Base-by-base conservation (phyloP, 2,329 filamentous ascomycete genomes). In the Nemania sp. region DNA sequence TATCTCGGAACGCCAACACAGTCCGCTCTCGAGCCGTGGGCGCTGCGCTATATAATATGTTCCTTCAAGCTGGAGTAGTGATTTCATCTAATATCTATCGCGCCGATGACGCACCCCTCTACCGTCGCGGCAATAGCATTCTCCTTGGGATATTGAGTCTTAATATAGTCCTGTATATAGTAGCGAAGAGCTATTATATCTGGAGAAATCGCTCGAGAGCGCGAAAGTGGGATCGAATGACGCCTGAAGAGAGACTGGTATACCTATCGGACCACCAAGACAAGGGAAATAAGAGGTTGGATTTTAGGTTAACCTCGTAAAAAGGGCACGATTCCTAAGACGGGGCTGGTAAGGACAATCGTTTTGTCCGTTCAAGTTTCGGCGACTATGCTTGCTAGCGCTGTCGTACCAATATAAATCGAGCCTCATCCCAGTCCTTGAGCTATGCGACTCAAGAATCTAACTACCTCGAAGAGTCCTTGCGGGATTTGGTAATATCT, bases 21-120 rank as follows among this genome's bases (percentile, higher is more conserved):
- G 88, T 90, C 3, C 81, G 87, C 10, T 88, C 87, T 3, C 79
- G 88, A 8, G 84, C 87, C 4, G 84, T 90, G 4, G 85, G 85
- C 0, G 84, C 86, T 0, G 87, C 86, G 0, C 74, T 88, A 4
- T 89, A 89, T 75, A 89, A 89, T 68, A 82, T 81, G 75, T 76
- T 76, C 26, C 74, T 80, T 1, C 80, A 82, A 57, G 55, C 76
- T 0, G 79, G 80, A 2, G 75, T 74, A 60, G 77, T 82, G 11
- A 75, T 74, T 24, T 72, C 72, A 49, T 75, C 75, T 11, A 77
- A 80, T 68, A 85, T 89, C 41, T 89, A 89, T 73, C 79, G 84
- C 1, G 79, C 84, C 0, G 79, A 85, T 38, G 87, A 90, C 70
- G 81, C 82, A 55, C 87, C 87, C 0, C 77, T 83, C 4, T 88